phyloP scores from a whole-genome alignment of 2,329 filamentous ascomycete genomes.

The Fusarium sp. region DNA sequence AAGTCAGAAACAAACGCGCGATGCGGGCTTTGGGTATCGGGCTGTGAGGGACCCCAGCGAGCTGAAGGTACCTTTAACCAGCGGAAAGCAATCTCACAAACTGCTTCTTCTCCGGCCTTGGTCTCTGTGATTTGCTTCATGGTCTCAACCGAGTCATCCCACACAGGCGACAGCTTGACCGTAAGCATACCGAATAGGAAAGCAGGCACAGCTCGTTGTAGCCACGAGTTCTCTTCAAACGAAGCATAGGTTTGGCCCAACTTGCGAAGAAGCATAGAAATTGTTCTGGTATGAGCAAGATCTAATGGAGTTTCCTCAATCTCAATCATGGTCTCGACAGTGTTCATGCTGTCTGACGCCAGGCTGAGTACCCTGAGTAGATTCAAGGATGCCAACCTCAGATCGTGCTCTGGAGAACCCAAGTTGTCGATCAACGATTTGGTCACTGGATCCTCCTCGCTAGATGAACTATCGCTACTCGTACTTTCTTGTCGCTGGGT shows the following conservation, averaged over 20 bases:
- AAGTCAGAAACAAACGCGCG: conserved; percentile 75
- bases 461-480: conserved; percentile 57
- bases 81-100: conserved; percentile 79
- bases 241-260: conserved; percentile 74
- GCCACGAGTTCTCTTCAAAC: conserved; percentile 70
- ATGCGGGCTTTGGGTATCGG: conserved; percentile 52
- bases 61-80: conserved; percentile 77
- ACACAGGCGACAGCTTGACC: conserved; percentile 84
- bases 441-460: conserved; percentile 72
- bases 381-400: conserved; percentile 79
- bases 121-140: conserved; percentile 80
- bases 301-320: conserved; percentile 84
- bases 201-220: conserved; percentile 78
- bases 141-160: conserved; percentile 84
- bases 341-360: conserved; percentile 42
- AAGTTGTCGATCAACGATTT: conserved; percentile 79
- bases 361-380: conserved; percentile 72
- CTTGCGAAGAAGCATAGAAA: conserved; percentile 88
- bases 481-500: conserved; percentile 47
- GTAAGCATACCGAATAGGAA: conserved; percentile 93
- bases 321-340: conserved; percentile 72
- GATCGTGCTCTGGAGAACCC: conserved; percentile 77
- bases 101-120: conserved; percentile 77
- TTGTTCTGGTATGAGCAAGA: conserved; percentile 78
- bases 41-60: conserved; percentile 62